Conservation (phyloP, 768 basidiomycete genomes). For the Boletus tylopilopsis region DNA sequence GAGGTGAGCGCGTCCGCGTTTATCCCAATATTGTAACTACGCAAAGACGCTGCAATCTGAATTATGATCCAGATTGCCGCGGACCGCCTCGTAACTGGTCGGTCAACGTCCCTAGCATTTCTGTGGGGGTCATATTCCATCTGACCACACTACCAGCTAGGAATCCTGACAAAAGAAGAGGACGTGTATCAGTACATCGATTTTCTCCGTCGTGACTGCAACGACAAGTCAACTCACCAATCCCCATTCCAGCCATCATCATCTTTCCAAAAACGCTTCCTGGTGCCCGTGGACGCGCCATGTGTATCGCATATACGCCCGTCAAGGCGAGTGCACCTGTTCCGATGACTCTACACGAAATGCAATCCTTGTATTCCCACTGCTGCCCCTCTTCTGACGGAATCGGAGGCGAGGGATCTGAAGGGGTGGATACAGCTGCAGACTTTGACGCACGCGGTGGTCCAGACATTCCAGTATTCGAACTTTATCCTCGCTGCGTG, state of each 20-base stretch:
- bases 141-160: conserved; percentile 28
- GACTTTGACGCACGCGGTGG: conserved; percentile 14
- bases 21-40: neutral
- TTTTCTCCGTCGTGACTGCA: neutral
- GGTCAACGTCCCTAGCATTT: conserved; percentile 18
- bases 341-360: conserved; percentile 69
- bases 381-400: conserved; percentile 7
- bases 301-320: conserved; percentile 65
- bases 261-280: conserved; percentile 59
- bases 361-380: conserved; percentile 46
- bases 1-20: neutral
- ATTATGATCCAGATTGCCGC: conserved; percentile 2
- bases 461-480: conserved; percentile 21
- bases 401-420: neutral
- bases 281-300: conserved; percentile 59
- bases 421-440: neutral
- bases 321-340: conserved; percentile 58
- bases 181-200: conserved; percentile 7
- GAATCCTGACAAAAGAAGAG: conserved; percentile 16
- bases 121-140: conserved; percentile 28
- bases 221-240: conserved; percentile 47
- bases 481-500: too few species aligned
- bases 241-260: conserved; percentile 57
- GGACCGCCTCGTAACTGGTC: conserved; percentile 9
- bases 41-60: neutral